phyloP scores from a whole-genome alignment of 1,284 basidiomycete genomes.

The Chalciporus sp. region DNA sequence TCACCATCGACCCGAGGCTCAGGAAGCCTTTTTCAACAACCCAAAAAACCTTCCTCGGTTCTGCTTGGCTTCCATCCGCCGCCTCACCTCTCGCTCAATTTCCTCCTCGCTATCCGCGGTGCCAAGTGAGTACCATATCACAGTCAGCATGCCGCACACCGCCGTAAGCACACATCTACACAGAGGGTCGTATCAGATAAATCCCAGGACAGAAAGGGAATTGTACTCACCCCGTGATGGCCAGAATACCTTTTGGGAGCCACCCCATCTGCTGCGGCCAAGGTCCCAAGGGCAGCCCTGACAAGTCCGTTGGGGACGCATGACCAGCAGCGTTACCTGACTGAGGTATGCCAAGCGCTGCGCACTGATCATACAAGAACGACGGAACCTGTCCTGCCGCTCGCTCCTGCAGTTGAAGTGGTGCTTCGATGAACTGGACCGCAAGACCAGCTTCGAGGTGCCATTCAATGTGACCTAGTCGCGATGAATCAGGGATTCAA shows the following conservation, averaged over 20 bases:
- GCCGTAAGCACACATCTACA: slow-evolving; percentile 77
- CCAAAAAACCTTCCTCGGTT: slow-evolving; percentile 40
- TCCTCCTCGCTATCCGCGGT: slow-evolving; percentile 72
- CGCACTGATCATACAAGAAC: slow-evolving; percentile 72
- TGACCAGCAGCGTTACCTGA: slow-evolving; percentile 84
- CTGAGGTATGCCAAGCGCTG: slow-evolving; percentile 54
- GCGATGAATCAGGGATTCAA: not conserved
- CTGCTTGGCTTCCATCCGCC: slow-evolving; percentile 57
- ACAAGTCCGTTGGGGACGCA: slow-evolving; percentile 61
- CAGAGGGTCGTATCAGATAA: not conserved
- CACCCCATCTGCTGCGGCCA: slow-evolving; percentile 77
- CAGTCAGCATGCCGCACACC: slow-evolving; percentile 76
- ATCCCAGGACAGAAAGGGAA: not conserved
- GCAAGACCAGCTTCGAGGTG: slow-evolving; percentile 81
- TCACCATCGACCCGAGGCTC: not conserved
- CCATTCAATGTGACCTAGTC: slow-evolving; percentile 78
- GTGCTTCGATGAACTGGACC: slow-evolving; percentile 77
- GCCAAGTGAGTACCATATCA: slow-evolving; percentile 83
- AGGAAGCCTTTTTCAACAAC: slow-evolving; percentile 19
- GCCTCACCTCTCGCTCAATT: slow-evolving; percentile 69
- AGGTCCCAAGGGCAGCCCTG: slow-evolving; percentile 66
- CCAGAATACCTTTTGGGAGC: slow-evolving; percentile 78
- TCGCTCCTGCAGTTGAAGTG: slow-evolving; percentile 58
- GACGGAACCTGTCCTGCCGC: slow-evolving; percentile 46
- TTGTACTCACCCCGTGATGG: slow-evolving; percentile 69